A percentile compares a stretch with the other conserved stretches of the same genome.
Conservation (phyloP, 176 grass and related monocot genomes). For the Carex littledalei region DNA sequence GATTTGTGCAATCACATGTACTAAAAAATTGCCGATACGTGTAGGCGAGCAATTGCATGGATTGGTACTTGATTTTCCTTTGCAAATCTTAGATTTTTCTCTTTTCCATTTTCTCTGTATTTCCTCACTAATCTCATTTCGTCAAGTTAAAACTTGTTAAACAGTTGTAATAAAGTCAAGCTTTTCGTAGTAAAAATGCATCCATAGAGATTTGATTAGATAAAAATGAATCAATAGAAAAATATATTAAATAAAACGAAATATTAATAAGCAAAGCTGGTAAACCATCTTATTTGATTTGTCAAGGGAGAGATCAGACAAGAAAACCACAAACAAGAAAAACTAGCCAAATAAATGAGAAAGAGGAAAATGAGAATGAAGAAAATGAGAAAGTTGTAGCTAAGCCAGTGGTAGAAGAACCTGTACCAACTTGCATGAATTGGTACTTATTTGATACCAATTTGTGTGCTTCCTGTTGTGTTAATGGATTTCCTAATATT, state of each 20-base stretch:
- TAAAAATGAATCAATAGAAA: not conserved
- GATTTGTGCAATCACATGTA: not conserved
- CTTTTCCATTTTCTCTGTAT: not conserved
- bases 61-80: slow-evolving; percentile 12
- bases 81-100: not conserved
- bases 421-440: not conserved
- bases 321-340: not conserved
- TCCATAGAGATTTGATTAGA: not conserved
- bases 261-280: not conserved
- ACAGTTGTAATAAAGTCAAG: not conserved
- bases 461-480: not conserved
- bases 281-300: slow-evolving; percentile 2
- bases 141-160: not conserved
- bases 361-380: not conserved
- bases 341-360: not conserved
- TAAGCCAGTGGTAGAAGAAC: not conserved
- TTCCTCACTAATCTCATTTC: not conserved
- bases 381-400: not conserved
- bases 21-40: not conserved
- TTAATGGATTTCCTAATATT: not conserved
- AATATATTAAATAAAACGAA: not conserved
- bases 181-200: not conserved
- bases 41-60: not conserved
- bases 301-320: not conserved
- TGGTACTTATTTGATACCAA: not conserved